Evolutionary conservation across 139 green algal species (phyloP), one percentile per base, ranked within the genome.

Genomic region (Chlorella sp.): DNA sequence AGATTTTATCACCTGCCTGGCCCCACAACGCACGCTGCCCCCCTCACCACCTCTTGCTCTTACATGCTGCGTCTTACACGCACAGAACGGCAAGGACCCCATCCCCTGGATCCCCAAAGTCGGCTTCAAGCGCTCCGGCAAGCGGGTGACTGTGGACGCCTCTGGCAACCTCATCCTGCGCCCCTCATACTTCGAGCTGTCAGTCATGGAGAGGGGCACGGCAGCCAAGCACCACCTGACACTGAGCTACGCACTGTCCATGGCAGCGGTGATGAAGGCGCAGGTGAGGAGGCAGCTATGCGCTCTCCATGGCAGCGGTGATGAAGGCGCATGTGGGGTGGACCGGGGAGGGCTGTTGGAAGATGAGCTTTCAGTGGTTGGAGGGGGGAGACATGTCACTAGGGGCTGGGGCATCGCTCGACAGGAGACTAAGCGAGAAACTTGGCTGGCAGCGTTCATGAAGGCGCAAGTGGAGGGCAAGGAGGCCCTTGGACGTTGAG

Each of bases 111-210:
- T 88, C 0, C 84, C 84, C 37, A 76, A 76, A 68, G 24, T 71
- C 64, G 83, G 83, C 32, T 88, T 66, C 64, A 88, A 61, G 64
- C 36, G 64, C 18, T 32, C 39, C 24, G 83, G 83, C 64, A 79
- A 88, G 61, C 61, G 64, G 0, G 83, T 80, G 22, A 80, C 36
- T 1, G 48, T 88, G 36, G 39, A 80, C 39, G 16, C 64, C 37
- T 36, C 48, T 4, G 83, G 83, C 12, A 40, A 88, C 83, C 37
- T 88, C 37, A 88, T 88, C 26, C 24, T 88, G 64, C 82, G 82
- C 14, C 37, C 77, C 77, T 60, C 83, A 5, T 89, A 61, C 71
- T 89, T 89, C 60, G 85, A 89, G 71, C 19, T 89, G 75, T 73
- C 71, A 3, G 71, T 89, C 22, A 71, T 53, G n/a, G 42, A 89